Evolutionary conservation across 345 rosid genomes (phyloP), one percentile per base, ranked within the genome.

Genomic region (Turnera subulata): DNA sequence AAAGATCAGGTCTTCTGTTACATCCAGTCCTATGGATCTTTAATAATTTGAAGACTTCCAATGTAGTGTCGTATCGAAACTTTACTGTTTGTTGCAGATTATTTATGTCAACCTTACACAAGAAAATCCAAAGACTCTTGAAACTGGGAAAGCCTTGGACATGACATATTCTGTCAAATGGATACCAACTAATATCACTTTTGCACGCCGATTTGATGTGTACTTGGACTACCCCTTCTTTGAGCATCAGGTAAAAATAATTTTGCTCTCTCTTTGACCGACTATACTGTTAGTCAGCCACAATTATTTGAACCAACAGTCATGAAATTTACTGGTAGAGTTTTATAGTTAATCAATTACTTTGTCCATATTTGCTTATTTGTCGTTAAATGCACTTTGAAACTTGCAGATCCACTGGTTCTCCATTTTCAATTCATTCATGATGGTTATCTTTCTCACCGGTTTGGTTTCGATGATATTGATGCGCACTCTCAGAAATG

Each of bases 371-470:
- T 23, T 49, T 48, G 33, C 64, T 53, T 50, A 13, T 67, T 51
- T 38, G n/a, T 2, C 14, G 42, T 23, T 48, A n/a, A 48, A 21
- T 62, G 61, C n/a, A 35, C 14, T 50, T 20, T 50, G 53, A 22
- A 42, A 20, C 56, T 3, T 76, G 74, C 91, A 90, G 97, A 87
- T 90, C 69, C 97, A 90, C 60, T 90, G 97, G 97, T 87, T 90
- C 76, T 90, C 97, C 56, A 87, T 90, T 71, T 90, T 90, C 78
- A 90, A 90, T 75, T 90, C 97, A 22, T 90, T 87, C 79, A 90
- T 90, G 97, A 87, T 90, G 97, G 97, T 90, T 70, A 90, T 90
- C 74, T 87, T 90, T 72, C 89, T 90, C 68, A 87, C 97, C 62
- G 97, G 97, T 66, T 73, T 90, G 86, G 97, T 90, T 64, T 90